Conservation (phyloP, 129 eudicot genomes). For the Saussurea involucrata region DNA sequence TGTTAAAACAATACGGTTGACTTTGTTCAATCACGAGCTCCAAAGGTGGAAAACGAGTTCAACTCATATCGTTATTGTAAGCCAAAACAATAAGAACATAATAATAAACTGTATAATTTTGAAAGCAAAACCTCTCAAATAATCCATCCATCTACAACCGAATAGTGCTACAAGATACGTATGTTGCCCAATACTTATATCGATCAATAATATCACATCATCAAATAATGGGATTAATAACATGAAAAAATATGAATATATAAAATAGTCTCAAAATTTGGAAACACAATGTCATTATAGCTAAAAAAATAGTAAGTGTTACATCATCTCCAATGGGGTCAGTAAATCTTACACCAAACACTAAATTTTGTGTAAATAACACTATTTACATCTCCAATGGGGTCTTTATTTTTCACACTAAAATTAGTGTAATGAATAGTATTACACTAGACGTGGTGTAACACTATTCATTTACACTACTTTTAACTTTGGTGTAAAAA, state of each 20-base stretch:
- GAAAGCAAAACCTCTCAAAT: neutral
- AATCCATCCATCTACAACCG: neutral
- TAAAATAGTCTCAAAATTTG: no score
- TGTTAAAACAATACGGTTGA: neutral
- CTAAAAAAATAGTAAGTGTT: neutral
- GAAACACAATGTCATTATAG: neutral
- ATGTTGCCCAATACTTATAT: neutral
- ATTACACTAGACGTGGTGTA: no score
- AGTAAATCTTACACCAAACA: no score
- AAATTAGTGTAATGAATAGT: no score
- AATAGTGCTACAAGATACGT: neutral
- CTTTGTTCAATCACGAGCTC: neutral
- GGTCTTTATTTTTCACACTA: no score
- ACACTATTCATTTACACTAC: no score
- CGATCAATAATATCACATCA: neutral
- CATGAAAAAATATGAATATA: no score
- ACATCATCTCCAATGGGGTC: neutral
- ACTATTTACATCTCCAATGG: no score
- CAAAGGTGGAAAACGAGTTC: neutral
- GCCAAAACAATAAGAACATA: neutral
- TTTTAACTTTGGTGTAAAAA: no score
- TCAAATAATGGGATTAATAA: neutral
- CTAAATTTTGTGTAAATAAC: no score
- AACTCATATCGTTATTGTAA: neutral
- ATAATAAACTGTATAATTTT: neutral